Conservation (phyloP, 2,329 filamentous ascomycete genomes). For the Hansfordia pulvinata region DNA sequence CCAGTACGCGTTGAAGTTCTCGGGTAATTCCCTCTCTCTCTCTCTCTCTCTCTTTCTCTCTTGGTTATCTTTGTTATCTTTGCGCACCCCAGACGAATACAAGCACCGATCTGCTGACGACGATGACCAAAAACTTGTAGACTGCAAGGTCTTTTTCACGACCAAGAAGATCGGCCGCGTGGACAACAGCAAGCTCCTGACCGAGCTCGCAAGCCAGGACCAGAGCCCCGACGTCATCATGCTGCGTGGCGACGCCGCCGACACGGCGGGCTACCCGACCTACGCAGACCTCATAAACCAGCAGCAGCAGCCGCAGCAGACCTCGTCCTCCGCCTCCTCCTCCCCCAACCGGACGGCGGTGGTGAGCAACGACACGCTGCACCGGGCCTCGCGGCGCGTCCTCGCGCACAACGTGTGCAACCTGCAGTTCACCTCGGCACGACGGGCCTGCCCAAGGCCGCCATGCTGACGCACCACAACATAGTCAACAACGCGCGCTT, state of each 20-base stretch:
- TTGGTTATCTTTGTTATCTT: neutral
- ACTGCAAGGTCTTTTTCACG: conserved; percentile 61
- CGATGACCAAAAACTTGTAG: too few relatives aligned
- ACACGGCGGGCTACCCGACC: conserved; percentile 37
- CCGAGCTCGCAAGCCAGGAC: conserved; percentile 31
- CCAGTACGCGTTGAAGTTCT: conserved; percentile 56
- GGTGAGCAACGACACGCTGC: conserved; percentile 35
- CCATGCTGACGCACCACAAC: conserved; percentile 59
- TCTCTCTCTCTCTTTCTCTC: neutral
- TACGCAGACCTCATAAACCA: conserved; percentile 44
- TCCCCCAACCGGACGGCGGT: too few relatives aligned
- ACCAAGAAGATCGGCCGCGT: conserved; percentile 54
- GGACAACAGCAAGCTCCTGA: conserved; percentile 47
- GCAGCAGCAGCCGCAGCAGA: conserved; percentile 31
- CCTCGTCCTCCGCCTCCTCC: too few relatives aligned
- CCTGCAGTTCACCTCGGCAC: conserved; percentile 65
- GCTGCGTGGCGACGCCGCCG: conserved; percentile 36
- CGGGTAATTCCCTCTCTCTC: conserved; percentile 30
- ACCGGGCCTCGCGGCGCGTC: conserved; percentile 38
- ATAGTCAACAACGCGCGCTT: conserved; percentile 55
- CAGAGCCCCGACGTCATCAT: conserved; percentile 41
- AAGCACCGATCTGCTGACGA: too few relatives aligned
- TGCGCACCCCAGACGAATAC: neutral
- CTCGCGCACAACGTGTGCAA: conserved; percentile 57
- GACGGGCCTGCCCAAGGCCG: conserved; percentile 59